Percentiles rank a stretch among this genome's conserved stretches.
phyloP scores from a whole-genome alignment of 768 basidiomycete genomes.

The Boletus fagicola region DNA sequence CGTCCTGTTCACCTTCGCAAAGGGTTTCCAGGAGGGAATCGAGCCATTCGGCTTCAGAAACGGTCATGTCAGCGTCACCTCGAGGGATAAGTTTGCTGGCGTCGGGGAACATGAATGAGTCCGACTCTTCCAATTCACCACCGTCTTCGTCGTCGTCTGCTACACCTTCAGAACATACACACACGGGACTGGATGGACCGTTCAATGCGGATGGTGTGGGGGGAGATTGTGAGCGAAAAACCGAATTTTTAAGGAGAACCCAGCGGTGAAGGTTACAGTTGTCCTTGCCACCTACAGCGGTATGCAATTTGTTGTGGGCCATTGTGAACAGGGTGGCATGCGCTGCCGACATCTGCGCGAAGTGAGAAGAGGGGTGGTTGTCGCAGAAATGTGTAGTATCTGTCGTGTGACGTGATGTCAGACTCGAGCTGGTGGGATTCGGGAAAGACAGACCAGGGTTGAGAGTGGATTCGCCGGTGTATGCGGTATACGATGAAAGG shows the following conservation, averaged over 20 bases:
- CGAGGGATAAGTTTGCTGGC: conserved; percentile 53
- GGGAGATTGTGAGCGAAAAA: conserved; percentile 52
- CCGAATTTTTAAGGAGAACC: conserved; percentile 86
- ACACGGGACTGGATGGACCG: conserved; percentile 21
- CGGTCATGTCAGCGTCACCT: conserved; percentile 33
- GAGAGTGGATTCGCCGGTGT: conserved; percentile 48
- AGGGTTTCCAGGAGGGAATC: conserved; percentile 77
- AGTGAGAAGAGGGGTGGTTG: conserved; percentile 10
- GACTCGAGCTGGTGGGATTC: neutral
- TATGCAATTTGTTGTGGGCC: conserved; percentile 73
- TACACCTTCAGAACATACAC: conserved; percentile 36
- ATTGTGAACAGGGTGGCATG: conserved; percentile 52
- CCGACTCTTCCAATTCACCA: conserved; percentile 42
- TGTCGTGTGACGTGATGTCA: conserved; percentile 16
- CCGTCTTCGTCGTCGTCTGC: conserved; percentile 55
- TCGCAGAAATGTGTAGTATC: conserved; percentile 14
- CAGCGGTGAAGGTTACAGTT: conserved; percentile 78
- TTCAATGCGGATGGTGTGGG: conserved; percentile 31
- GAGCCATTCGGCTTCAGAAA: conserved; percentile 77
- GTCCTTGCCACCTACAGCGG: conserved; percentile 60
- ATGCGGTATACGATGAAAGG: conserved; percentile 86
- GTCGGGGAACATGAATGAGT: conserved; percentile 82
- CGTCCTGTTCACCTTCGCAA: conserved; percentile 69
- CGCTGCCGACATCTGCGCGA: conserved; percentile 47
- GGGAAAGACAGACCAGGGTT: conserved; percentile 20